A percentile compares a stretch with the other conserved stretches of the same genome.
Conservation (phyloP, 164 flowering plant species). For the Buxus sempervirens region DNA sequence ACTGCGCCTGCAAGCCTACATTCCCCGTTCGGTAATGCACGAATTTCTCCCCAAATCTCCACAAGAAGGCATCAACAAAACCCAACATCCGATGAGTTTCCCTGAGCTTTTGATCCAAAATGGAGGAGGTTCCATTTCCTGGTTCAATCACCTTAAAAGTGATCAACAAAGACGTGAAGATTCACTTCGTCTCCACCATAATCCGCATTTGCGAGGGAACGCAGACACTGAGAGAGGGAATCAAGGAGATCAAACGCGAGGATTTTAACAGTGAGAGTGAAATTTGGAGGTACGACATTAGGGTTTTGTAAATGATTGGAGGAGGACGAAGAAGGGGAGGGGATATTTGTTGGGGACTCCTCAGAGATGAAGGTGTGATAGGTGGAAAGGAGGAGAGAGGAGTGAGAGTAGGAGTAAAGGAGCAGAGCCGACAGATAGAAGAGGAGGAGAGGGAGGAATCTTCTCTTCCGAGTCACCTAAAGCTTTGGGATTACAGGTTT, state of each 20-base stretch:
- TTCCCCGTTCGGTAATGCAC: conserved; percentile 85
- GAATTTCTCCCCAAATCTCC: conserved; percentile 70
- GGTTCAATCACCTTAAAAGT: conserved; percentile 34
- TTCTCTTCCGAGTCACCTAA: conserved; percentile 6
- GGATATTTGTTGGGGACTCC: conserved; percentile 1
- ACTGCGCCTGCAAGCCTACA: conserved; percentile 93
- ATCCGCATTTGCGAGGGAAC: conserved; percentile 65
- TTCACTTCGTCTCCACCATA: conserved; percentile 59
- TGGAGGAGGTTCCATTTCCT: background rate
- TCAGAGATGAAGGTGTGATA: conserved; percentile 11
- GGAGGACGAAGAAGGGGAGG: conserved; percentile 5
- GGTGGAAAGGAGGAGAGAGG: conserved; percentile 28
- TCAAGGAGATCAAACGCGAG: conserved; percentile 74
- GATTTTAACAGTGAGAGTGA: conserved; percentile 70
- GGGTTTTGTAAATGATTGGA: conserved; percentile 14
- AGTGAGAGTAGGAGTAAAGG: conserved; percentile 31
- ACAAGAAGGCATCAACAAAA: conserved; percentile 71
- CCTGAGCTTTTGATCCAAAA: conserved; percentile 35
- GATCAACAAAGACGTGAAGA: conserved; percentile 83
- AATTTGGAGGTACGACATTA: conserved; percentile 20
- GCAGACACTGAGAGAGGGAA: conserved; percentile 79
- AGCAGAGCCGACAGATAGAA: conserved; percentile 30
- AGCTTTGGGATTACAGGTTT: background rate
- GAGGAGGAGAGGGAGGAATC: conserved; percentile 38
- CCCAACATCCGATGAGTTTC: conserved; percentile 48